Conservation (phyloP, 2,329 filamentous ascomycete genomes). For the Camptophora hylomeconis region DNA sequence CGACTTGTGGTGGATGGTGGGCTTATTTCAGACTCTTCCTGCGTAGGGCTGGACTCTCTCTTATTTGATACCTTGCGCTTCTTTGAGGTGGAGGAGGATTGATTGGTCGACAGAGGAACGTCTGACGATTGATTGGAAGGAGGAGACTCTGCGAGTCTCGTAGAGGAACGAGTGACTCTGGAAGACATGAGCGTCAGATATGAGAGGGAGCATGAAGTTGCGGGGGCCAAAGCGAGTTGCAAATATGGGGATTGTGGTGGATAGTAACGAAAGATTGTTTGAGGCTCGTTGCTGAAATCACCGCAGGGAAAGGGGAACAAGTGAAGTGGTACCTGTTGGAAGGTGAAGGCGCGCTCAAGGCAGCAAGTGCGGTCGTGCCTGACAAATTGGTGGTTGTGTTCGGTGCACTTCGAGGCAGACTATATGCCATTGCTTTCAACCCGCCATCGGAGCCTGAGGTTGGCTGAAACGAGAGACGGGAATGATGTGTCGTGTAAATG, state of each 20-base stretch:
- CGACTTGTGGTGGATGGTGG: slow-evolving; percentile 30
- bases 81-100: slow-evolving; percentile 35
- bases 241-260: slow-evolving; percentile 2
- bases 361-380: too few species aligned
- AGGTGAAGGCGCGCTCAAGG: too few species aligned
- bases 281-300: too few species aligned
- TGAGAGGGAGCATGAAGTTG: slow-evolving; percentile 17
- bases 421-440: too few species aligned
- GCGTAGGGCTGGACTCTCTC: slow-evolving; percentile 37
- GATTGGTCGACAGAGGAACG: slow-evolving; percentile 32
- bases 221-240: too few species aligned
- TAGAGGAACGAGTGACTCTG: slow-evolving; percentile 92
- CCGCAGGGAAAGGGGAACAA: too few species aligned
- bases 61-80: slow-evolving; percentile 62
- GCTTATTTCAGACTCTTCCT: slow-evolving; percentile 18
- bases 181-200: slow-evolving; percentile 68
- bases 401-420: too few species aligned
- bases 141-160: slow-evolving; percentile 59
- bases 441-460: too few species aligned
- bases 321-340: too few species aligned
- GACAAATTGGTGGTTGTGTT: too few species aligned
- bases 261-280: slow-evolving; percentile 5
- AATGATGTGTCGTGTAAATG: too few species aligned
- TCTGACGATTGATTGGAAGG: slow-evolving; percentile 13
- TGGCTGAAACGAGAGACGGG: too few species aligned